These are phyloP conservation scores for Pseudogymnoascus sp. DNA, from an alignment of 2,329 filamentous ascomycete species.

Conservation along the genomic window DNA sequence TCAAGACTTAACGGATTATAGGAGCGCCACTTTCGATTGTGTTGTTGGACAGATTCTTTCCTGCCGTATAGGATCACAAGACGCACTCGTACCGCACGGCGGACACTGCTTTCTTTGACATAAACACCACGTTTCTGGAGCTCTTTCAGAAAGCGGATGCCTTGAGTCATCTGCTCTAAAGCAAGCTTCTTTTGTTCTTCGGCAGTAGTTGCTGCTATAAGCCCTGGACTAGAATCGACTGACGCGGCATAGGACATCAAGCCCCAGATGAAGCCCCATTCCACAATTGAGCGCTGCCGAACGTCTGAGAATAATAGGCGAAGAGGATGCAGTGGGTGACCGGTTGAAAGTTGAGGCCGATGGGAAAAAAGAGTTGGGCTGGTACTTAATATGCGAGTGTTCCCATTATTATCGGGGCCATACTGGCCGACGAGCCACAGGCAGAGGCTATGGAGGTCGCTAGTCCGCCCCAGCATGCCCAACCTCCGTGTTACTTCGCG, in stretches of 20 bases:
- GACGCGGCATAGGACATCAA: constrained; percentile 7
- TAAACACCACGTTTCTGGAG: constrained; percentile 17
- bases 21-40: constrained; percentile 17
- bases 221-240: neutral
- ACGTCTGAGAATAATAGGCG: constrained; percentile 33
- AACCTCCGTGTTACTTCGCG: constrained; percentile 49
- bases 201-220: neutral
- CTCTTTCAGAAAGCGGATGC: constrained; percentile 22
- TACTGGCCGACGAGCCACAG: constrained; percentile 39
- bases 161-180: constrained; percentile 16
- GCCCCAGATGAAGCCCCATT: constrained; percentile 38
- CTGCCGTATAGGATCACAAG: constrained; percentile 23
- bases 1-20: constrained; percentile 13
- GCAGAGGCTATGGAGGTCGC: constrained; percentile 44
- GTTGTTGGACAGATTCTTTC: constrained; percentile 15
- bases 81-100: constrained; percentile 21
- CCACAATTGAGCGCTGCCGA: constrained; percentile 39
- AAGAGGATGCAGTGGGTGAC: constrained; percentile 27
- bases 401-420: constrained; percentile 11
- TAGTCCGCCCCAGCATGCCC: constrained; percentile 46
- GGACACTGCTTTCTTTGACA: constrained; percentile 11
- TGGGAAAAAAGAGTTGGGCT: constrained; percentile 13
- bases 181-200: constrained; percentile 8
- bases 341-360: constrained; percentile 15
- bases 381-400: constrained; percentile 2